A percentile compares a stretch with the other conserved stretches of the same genome.
phyloP scores from a whole-genome alignment of 352 stramenopile species.

The Thraustochytrium sp. region DNA sequence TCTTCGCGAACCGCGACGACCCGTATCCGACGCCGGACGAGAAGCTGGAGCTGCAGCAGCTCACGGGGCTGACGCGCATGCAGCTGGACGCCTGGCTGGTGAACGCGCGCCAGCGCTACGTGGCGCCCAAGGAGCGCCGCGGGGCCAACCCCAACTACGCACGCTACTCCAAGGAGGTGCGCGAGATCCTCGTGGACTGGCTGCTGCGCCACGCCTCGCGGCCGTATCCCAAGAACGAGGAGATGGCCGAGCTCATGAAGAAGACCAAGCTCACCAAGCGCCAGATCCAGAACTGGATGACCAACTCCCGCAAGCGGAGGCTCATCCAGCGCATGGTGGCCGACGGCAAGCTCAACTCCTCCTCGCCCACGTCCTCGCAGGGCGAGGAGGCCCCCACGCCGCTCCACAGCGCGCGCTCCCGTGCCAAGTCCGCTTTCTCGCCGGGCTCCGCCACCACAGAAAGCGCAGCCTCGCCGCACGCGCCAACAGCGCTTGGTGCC shows the following conservation, averaged over 20 bases:
- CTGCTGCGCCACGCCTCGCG: slow-evolving; percentile 34
- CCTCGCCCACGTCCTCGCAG: background rate
- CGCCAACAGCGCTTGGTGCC: background rate
- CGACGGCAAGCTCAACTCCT: background rate
- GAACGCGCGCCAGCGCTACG: slow-evolving; percentile 60
- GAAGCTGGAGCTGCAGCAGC: slow-evolving; percentile 65
- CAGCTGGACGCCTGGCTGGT: slow-evolving; percentile 74
- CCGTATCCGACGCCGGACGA: slow-evolving; percentile 67
- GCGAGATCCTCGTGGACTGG: slow-evolving; percentile 30
- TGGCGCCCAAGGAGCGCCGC: background rate
- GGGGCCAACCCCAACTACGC: slow-evolving; percentile 34
- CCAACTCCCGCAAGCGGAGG: slow-evolving; percentile 62
- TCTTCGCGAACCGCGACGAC: slow-evolving; percentile 46
- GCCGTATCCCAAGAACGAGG: slow-evolving; percentile 66
- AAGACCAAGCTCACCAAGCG: slow-evolving; percentile 71
- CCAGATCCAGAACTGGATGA: slow-evolving; percentile 74
- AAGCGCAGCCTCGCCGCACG: background rate
- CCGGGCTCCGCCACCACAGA: background rate
- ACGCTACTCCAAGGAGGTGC: slow-evolving; percentile 1
- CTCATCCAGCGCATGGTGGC: slow-evolving; percentile 13
- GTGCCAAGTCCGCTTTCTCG: background rate
- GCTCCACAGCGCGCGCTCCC: background rate
- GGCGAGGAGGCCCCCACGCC: background rate
- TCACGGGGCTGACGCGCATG: slow-evolving; percentile 69
- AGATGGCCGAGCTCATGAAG: slow-evolving; percentile 67